Evolutionary conservation across 179 eudicot species (phyloP), one percentile per base, ranked within the genome.

Genomic region (Silene vulgaris): DNA sequence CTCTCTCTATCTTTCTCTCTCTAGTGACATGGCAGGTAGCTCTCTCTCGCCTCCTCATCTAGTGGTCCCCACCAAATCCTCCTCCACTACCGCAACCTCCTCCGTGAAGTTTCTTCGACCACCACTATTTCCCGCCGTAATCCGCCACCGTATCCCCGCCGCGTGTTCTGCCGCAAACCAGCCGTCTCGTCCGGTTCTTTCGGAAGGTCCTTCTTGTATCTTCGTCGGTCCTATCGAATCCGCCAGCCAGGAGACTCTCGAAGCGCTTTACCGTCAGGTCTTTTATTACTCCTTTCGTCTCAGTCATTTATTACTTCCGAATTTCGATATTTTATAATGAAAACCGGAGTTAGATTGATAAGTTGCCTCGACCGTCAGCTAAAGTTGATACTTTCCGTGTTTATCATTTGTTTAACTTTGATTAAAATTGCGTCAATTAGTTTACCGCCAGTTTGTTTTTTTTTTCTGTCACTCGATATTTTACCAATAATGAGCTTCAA

Each of bases 231-330:
- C 97, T 5, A 29, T 94, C 17, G 98, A 94, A 71, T 84, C 89
- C n/a, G 98, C 97, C 30, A 88, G 88, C 37, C 89, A 92, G 77
- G 98, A 94, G 84, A 92, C 94, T n/a, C 90, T 94, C 0, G 98
- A 94, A 77, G 98, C 98, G 28, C 97, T 94, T 57, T 94, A 94
- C 68, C 90, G 92, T 16, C 98, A 94, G 83, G 98, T 92, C 48
- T 40, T 40, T 8, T 8, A 37, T 37, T 54, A 26, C 72, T 5
- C 17, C 26, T 2, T 2, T 4, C 1, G 65, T 20, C 5, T 48
- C 65, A 75, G 5, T 50, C 37, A 19, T 7, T 14, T 20, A 8
- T 11, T 57, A 0, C 37, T 32, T 32, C 4, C 4, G 37, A 37
- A 1, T 8, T 37, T 40, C 12, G 12, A 7, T 40, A 40, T 40